A percentile compares a stretch with the other conserved stretches of the same genome.
These are phyloP conservation scores for Mortierella sp. DNA, from an alignment of 371 early-diverging fungal genomes.

Conservation along the genomic window DNA sequence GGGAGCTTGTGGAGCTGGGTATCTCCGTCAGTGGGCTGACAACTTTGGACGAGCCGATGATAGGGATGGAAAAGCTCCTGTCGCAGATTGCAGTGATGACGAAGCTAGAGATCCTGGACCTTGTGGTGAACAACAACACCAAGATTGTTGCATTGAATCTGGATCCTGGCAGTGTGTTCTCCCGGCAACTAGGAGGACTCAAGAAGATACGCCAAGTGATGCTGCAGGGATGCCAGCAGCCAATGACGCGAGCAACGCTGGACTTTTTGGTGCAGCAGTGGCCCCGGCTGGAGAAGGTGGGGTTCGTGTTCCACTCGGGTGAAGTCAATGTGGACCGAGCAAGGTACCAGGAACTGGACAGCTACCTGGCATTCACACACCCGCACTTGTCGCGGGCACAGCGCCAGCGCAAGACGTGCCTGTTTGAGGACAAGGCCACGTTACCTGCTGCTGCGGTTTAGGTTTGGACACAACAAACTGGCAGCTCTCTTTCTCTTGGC, in stretches of 20 bases:
- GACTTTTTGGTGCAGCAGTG: background rate
- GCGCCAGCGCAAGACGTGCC: too few relatives aligned
- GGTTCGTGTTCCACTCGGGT: background rate
- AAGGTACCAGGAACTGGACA: background rate
- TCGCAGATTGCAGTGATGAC: too few relatives aligned
- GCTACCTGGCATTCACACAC: background rate
- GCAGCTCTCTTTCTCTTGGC: too few relatives aligned
- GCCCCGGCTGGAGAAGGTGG: background rate
- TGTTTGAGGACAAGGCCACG: too few relatives aligned
- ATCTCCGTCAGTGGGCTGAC: too few relatives aligned
- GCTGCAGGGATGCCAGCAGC: background rate
- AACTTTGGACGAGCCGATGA: too few relatives aligned
- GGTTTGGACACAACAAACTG: too few relatives aligned
- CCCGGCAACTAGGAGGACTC: background rate
- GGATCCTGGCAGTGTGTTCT: background rate
- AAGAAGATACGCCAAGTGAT: background rate
- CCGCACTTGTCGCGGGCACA: background rate
- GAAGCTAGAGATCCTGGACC: background rate
- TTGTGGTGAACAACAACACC: background rate
- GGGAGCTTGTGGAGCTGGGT: too few relatives aligned
- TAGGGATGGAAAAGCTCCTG: too few relatives aligned
- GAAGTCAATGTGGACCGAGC: background rate
- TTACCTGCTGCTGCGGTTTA: too few relatives aligned
- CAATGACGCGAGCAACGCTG: background rate
- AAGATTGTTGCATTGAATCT: background rate